Base-by-base conservation (phyloP, 768 basidiomycete genomes). In the Rhodotorula sphaerocarpa region DNA sequence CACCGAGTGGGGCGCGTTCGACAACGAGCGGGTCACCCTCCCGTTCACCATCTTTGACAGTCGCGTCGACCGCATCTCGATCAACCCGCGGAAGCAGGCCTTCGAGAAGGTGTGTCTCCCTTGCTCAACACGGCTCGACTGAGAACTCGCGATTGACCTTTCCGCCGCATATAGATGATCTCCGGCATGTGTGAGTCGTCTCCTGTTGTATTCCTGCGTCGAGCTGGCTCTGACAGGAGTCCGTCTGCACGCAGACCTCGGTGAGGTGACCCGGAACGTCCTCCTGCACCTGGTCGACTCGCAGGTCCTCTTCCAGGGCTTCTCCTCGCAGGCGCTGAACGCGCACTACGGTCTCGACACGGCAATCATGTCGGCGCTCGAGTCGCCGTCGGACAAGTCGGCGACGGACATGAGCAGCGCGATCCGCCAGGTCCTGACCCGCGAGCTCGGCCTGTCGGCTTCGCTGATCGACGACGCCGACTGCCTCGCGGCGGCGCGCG, bases 1-100 rank as follows among this genome's bases (percentile, higher is more conserved):
- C 77, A 88, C 88, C 11, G 95, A 97, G 77, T 97, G 93, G 95
- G 95, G 95, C 65, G 95, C 84, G 30, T 95, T 97, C 77, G 88
- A 99, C 76, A 97, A 95, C 76, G 81, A 84, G 86, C 84, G 92
- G 59, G 79, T 82, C 16, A 83, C 86, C 55, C 81, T 99, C 18
- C 92, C 91, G 7, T 82, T 84, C 10, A 95, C 93, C 1, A 82
- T 87, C 5, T 95, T 84, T 71, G 95, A 99, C 75, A 91, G 87
- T 76, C 83, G 86, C 64, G 79, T 97, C 27, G 95, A 99, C 75
- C 85, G 95, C 55, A 83, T 86, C 72, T 89, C 86, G 61, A 96
- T 97, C 76, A 99, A 99, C 72, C 91, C 92, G 31, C 78, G 70
- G 69, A 78, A 72, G 74, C 95, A 97, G 74, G 88, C 88, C 3